These are phyloP conservation scores for Tillandsia leiboldiana DNA, from an alignment of 176 grass and related monocot species.

Conservation along the genomic window DNA sequence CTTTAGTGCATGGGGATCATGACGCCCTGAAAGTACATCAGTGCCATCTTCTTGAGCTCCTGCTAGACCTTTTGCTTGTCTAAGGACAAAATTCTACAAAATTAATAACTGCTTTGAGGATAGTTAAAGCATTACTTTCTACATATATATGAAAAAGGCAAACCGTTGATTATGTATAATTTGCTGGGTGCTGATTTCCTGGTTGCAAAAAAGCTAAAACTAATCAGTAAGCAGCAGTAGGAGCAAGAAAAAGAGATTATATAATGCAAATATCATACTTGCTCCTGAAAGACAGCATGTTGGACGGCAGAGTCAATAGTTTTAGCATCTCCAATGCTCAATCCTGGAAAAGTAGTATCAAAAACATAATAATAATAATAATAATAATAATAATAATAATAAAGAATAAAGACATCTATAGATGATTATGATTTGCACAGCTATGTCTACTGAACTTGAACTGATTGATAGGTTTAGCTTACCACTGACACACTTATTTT, in stretches of 20 bases:
- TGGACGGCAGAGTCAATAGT: conserved; percentile 60
- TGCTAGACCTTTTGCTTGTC: conserved; percentile 39
- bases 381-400: no score
- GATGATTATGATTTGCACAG: background rate
- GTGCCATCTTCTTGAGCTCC: conserved; percentile 28
- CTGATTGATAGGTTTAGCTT: background rate
- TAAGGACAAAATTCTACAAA: conserved; percentile 21
- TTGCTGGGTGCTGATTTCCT: conserved; percentile 88
- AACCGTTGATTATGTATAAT: conserved; percentile 88
- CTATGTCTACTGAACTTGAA: background rate
- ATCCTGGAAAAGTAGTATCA: conserved; percentile 2
- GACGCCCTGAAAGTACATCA: conserved; percentile 62
- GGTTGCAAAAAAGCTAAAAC: conserved; percentile 27
- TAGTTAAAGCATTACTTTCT: background rate
- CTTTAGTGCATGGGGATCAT: conserved; percentile 71
- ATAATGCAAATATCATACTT: conserved; percentile 43
- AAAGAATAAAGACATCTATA: background rate
- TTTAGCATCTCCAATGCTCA: conserved; percentile 12
- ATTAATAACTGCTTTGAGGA: background rate
- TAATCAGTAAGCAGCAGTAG: conserved; percentile 21
- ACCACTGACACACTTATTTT: background rate
- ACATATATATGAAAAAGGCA: conserved; percentile 14
- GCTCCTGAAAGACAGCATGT: conserved; percentile 65
- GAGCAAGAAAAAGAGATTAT: conserved; percentile 19
- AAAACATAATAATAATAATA: background rate